These are phyloP conservation scores for Vararia minispora DNA, from an alignment of 768 basidiomycete genomes.

Conservation along the genomic window DNA sequence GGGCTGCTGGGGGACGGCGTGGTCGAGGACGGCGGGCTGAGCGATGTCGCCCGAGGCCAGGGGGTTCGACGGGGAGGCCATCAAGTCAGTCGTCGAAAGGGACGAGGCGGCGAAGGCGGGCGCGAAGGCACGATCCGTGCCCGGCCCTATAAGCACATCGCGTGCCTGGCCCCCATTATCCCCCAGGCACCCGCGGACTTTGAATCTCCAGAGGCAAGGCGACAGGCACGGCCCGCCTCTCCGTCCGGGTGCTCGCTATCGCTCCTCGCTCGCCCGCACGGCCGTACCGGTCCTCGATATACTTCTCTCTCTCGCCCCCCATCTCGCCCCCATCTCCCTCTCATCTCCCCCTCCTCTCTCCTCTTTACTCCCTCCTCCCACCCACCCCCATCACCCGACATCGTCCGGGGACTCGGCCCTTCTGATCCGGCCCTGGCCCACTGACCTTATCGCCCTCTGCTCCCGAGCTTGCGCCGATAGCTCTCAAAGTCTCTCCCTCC, in stretches of 20 bases:
- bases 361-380: too few species aligned
- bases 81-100: slow-evolving; percentile 6
- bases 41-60: not conserved
- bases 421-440: too few species aligned
- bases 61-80: slow-evolving; percentile 6
- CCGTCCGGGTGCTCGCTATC: slow-evolving; percentile 9
- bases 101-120: not conserved
- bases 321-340: not conserved
- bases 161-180: slow-evolving; percentile 3
- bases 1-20: slow-evolving; percentile 19
- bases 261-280: not conserved
- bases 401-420: too few species aligned
- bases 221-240: slow-evolving; percentile 7
- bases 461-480: too few species aligned
- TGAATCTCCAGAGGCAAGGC: slow-evolving; percentile 10
- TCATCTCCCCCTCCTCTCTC: not conserved
- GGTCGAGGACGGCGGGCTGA: too few species aligned
- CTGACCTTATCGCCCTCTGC: too few species aligned
- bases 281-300: not conserved
- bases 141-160: slow-evolving; percentile 9
- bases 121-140: not conserved
- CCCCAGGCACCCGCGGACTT: not conserved
- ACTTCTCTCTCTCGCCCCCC: not conserved
- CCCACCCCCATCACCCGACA: too few species aligned
- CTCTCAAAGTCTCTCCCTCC: too few species aligned